Evolutionary conservation across 1,284 basidiomycete species (phyloP).

Genomic region (Cryptococcus depauperatus): DNA sequence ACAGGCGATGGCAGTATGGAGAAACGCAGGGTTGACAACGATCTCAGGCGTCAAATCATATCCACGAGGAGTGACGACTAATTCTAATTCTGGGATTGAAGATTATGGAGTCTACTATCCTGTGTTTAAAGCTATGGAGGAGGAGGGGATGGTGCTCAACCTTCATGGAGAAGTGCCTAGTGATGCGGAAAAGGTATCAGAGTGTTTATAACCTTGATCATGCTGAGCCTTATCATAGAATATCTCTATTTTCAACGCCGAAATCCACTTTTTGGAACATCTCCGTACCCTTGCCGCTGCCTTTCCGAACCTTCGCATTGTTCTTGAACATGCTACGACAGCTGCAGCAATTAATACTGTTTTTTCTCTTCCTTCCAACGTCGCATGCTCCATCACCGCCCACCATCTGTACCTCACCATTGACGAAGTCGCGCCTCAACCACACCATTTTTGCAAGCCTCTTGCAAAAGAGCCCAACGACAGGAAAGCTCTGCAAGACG

Average conservation of each 20-base stretch:
- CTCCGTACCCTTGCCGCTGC: constrained; percentile 69
- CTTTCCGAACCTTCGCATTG: constrained; percentile 91
- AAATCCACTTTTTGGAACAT: constrained; percentile 82
- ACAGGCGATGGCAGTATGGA: not conserved
- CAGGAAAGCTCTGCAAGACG: constrained; percentile 70
- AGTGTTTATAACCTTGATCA: not conserved
- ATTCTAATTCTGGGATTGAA: constrained; percentile 93
- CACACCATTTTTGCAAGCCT: constrained; percentile 96
- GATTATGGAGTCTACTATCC: constrained; percentile 92
- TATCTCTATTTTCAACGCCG: constrained; percentile 89
- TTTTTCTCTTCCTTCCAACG: constrained; percentile 72
- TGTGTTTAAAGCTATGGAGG: constrained; percentile 91
- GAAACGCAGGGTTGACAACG: constrained; percentile 3
- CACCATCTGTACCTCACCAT: constrained; percentile 93
- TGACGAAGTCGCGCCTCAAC: constrained; percentile 95
- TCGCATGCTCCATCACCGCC: constrained; percentile 94
- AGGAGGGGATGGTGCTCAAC: constrained; percentile 87
- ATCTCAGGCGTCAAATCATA: constrained; percentile 86
- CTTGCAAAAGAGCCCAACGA: constrained; percentile 96
- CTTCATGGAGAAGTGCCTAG: constrained; percentile 96
- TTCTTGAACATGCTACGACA: constrained; percentile 98
- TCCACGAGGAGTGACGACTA: constrained; percentile 95
- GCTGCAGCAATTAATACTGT: constrained; percentile 70
- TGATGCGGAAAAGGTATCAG: constrained; percentile 63
- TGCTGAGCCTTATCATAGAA: constrained; percentile 51